Evolutionary conservation across 768 basidiomycete genomes (phyloP).

Genomic region (Pisolithus microcarpus): DNA sequence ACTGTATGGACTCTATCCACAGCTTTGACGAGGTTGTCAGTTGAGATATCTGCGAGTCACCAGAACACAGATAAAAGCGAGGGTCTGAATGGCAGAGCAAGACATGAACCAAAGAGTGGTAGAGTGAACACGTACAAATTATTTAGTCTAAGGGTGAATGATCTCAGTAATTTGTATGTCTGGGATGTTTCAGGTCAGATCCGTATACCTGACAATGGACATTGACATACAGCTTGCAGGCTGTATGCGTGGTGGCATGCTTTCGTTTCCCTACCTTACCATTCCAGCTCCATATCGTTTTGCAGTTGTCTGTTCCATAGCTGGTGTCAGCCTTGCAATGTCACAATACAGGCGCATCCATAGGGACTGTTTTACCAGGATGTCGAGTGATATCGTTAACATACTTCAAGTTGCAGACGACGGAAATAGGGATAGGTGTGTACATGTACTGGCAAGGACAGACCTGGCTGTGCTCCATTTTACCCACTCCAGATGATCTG

Average conservation of each 20-base stretch:
- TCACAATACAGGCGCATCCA: too few relatives aligned
- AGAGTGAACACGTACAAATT: slow-evolving; percentile 63
- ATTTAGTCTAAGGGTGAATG: slow-evolving; percentile 46
- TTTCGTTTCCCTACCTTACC: too few relatives aligned
- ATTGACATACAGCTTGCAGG: slow-evolving; percentile 50
- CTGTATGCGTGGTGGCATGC: slow-evolving; percentile 19
- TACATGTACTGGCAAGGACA: too few relatives aligned
- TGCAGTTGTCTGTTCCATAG: too few relatives aligned
- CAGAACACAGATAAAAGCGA: slow-evolving; percentile 65
- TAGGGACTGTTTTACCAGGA: too few relatives aligned
- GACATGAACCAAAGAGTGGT: slow-evolving; percentile 54
- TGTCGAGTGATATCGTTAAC: too few relatives aligned
- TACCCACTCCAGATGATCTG: too few relatives aligned
- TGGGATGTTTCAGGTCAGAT: slow-evolving; percentile 17
- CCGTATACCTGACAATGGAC: neutral
- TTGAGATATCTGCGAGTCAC: slow-evolving; percentile 57
- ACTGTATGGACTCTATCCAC: slow-evolving; percentile 57
- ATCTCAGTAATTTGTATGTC: slow-evolving; percentile 56
- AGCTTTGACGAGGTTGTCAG: slow-evolving; percentile 50
- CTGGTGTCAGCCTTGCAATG: too few relatives aligned
- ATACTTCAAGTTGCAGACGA: too few relatives aligned
- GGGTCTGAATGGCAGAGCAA: slow-evolving; percentile 61
- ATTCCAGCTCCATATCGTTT: too few relatives aligned
- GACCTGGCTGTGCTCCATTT: too few relatives aligned
- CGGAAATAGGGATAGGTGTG: too few relatives aligned